Evolutionary conservation across 768 basidiomycete species (phyloP).

Genomic region (Melanogaster broomeanus): DNA sequence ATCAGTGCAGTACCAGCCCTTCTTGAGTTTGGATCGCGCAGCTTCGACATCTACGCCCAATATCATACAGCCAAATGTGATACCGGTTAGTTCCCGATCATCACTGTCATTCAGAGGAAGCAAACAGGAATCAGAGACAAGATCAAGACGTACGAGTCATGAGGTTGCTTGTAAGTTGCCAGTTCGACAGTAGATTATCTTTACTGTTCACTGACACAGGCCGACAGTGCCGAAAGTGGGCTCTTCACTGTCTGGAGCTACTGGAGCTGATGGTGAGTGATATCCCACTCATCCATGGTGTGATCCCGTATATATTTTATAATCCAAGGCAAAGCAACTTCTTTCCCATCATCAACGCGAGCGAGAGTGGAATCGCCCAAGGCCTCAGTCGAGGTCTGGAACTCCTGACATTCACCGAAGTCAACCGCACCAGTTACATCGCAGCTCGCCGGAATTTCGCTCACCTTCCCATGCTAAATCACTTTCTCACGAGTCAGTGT

Average conservation of each 20-base stretch:
- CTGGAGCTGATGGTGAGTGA: slow-evolving; percentile 23
- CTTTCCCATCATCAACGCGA: slow-evolving; percentile 44
- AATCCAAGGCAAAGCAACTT: slow-evolving; percentile 28
- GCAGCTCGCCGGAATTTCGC: slow-evolving; percentile 30
- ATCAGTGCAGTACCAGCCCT: background rate
- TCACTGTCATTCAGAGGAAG: slow-evolving; percentile 13
- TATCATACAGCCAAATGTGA: slow-evolving; percentile 1
- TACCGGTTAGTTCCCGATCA: slow-evolving; percentile 11
- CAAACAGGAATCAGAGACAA: slow-evolving; percentile 1
- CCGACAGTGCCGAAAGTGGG: slow-evolving; percentile 29
- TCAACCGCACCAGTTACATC: slow-evolving; percentile 27
- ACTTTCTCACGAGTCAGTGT: slow-evolving; percentile 14
- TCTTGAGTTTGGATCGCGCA: background rate
- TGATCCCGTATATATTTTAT: slow-evolving; percentile 1
- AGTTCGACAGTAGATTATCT: background rate
- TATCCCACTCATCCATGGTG: slow-evolving; percentile 2
- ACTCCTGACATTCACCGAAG: slow-evolving; percentile 27
- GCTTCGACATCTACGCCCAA: slow-evolving; percentile 15
- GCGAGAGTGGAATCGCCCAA: slow-evolving; percentile 48
- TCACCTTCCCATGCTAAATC: slow-evolving; percentile 25
- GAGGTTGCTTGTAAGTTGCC: slow-evolving; percentile 20
- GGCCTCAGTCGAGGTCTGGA: slow-evolving; percentile 22
- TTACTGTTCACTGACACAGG: slow-evolving; percentile 1
- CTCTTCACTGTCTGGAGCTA: slow-evolving; percentile 25
- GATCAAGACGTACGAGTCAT: slow-evolving; percentile 8